Percentiles rank a stretch among this genome's conserved stretches.
Evolutionary conservation across 2,329 filamentous ascomycete genomes (phyloP).

Genomic region (Trichoderma sp.): DNA sequence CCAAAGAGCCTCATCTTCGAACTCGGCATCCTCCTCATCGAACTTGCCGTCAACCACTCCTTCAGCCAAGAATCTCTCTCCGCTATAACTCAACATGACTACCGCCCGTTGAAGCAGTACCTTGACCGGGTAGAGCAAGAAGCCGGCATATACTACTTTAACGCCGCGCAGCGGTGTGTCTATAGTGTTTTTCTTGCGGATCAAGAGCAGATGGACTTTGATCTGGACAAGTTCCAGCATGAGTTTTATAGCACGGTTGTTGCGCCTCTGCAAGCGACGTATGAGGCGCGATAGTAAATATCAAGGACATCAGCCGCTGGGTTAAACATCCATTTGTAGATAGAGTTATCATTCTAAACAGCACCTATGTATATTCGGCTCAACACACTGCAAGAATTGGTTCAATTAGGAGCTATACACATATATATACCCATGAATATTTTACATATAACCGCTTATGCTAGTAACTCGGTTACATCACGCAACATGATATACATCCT

Average conservation of each 20-base stretch:
- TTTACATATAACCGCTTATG: neutral
- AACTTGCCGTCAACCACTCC: constrained; percentile 10
- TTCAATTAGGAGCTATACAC: neutral
- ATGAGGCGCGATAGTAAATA: neutral
- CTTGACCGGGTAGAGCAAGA: constrained; percentile 3
- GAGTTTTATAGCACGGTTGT: constrained; percentile 14
- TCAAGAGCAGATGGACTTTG: constrained; percentile 11
- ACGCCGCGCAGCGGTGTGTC: constrained; percentile 8
- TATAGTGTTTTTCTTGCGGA: constrained; percentile 11
- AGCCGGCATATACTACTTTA: constrained; percentile 14
- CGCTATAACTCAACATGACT: constrained; percentile 4
- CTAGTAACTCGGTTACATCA: neutral
- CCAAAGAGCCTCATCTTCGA: constrained; percentile 13
- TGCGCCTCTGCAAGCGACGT: constrained; percentile 10
- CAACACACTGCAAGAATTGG: neutral
- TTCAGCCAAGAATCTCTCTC: neutral
- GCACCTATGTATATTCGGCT: neutral
- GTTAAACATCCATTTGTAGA: neutral
- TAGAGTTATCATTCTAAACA: neutral
- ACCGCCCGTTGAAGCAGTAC: neutral
- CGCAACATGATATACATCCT: neutral
- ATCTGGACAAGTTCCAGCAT: constrained; percentile 9
- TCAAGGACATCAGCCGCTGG: neutral
- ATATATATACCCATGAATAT: neutral
- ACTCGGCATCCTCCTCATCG: constrained; percentile 14